phyloP scores from a whole-genome alignment of 1,139 yeast genomes.

The Kodamaea ohmeri region DNA sequence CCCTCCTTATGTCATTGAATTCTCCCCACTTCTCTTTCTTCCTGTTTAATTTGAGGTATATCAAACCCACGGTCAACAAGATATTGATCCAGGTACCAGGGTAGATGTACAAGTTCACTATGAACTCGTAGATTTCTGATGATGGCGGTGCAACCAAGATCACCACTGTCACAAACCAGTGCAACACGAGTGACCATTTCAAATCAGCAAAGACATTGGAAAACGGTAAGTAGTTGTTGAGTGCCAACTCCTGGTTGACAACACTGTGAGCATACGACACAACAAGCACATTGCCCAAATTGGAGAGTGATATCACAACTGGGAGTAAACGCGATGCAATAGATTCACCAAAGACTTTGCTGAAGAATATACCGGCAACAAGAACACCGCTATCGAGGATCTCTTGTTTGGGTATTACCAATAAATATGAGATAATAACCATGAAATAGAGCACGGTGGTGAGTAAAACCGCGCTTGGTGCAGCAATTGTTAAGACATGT shows the following conservation, averaged over 20 bases:
- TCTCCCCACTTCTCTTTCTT: constrained; percentile 35
- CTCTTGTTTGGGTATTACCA: constrained; percentile 68
- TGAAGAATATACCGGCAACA: constrained; percentile 72
- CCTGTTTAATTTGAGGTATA: constrained; percentile 36
- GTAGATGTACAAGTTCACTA: constrained; percentile 48
- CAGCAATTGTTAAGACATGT: constrained; percentile 65
- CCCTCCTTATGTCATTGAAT: constrained; percentile 57
- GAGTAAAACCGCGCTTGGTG: constrained; percentile 62
- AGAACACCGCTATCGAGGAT: constrained; percentile 62
- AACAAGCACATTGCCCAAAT: constrained; percentile 74
- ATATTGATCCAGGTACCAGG: constrained; percentile 54
- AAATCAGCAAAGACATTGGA: constrained; percentile 55
- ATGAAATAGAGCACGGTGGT: constrained; percentile 64
- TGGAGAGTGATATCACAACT: constrained; percentile 71
- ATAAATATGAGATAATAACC: constrained; percentile 69
- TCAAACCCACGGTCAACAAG: constrained; percentile 39
- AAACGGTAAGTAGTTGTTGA: constrained; percentile 70
- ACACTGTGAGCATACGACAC: constrained; percentile 79
- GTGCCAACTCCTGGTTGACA: constrained; percentile 71
- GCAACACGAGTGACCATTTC: constrained; percentile 41
- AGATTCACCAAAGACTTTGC: constrained; percentile 65
- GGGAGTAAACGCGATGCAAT: constrained; percentile 64
- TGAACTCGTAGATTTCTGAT: constrained; percentile 46
- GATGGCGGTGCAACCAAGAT: constrained; percentile 48
- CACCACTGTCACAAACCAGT: constrained; percentile 48